Conservation (phyloP, 2,329 filamentous ascomycete genomes). For the Macrophomina phaseolina region DNA sequence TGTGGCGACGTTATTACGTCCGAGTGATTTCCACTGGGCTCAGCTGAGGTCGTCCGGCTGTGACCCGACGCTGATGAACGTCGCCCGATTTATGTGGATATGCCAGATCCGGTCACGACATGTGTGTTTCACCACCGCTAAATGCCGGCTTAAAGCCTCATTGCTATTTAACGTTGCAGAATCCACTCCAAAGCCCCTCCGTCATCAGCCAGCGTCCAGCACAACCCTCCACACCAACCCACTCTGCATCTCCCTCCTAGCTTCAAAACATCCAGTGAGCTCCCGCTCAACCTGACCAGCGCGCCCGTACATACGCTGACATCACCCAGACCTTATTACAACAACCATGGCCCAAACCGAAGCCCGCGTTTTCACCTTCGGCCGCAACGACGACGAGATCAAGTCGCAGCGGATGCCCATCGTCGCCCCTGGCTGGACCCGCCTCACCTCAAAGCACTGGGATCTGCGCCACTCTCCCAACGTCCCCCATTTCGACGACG, state of each 20-base stretch:
- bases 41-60: slow-evolving; percentile 8
- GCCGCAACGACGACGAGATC: not conserved
- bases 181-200: not conserved
- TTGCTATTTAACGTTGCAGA: not conserved
- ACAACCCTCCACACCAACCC: not conserved
- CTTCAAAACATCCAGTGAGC: not conserved
- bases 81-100: slow-evolving; percentile 14
- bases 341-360: not conserved
- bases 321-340: not conserved
- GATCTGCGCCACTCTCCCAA: not conserved
- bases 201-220: not conserved
- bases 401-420: slow-evolving; percentile 2
- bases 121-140: not conserved
- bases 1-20: not conserved
- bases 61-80: slow-evolving; percentile 1
- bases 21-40: slow-evolving; percentile 1
- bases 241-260: not conserved
- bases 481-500: slow-evolving; percentile 3
- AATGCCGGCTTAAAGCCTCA: not conserved
- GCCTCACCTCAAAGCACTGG: not conserved
- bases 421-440: not conserved
- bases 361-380: not conserved
- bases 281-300: not conserved
- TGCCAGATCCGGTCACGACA: slow-evolving; percentile 14
- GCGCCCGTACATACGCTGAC: not conserved